A percentile compares a stretch with the other conserved stretches of the same genome.
Evolutionary conservation across 2,329 filamentous ascomycete genomes (phyloP).

Genomic region (Chaetomiaceae sp.): DNA sequence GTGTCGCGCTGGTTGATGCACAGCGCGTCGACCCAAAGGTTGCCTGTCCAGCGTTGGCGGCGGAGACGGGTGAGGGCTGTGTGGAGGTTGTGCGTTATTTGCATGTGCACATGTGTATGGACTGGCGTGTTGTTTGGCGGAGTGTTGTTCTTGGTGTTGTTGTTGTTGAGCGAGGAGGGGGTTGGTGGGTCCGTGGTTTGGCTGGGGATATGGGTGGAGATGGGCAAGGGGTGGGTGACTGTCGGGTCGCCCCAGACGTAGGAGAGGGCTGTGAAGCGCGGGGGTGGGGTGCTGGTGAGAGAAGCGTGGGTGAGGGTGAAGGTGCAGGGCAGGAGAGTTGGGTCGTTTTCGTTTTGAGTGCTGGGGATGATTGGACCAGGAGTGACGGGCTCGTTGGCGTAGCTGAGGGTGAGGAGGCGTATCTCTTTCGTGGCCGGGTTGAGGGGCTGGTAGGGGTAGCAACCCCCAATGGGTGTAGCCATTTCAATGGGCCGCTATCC

Average conservation of each 20-base stretch:
- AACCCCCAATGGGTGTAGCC: too few species aligned
- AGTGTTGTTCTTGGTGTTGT: too few species aligned
- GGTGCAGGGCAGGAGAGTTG: background rate
- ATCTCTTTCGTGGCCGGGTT: conserved; percentile 4
- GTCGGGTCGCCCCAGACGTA: conserved; percentile 10
- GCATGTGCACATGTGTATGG: background rate
- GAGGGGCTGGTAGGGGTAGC: conserved; percentile 9
- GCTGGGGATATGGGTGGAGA: too few species aligned
- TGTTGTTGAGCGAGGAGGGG: too few species aligned
- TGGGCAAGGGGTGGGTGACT: background rate
- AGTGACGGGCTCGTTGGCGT: background rate
- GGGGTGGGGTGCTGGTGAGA: background rate
- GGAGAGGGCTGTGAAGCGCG: conserved; percentile 3
- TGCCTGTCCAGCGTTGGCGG: background rate
- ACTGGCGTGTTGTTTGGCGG: too few species aligned
- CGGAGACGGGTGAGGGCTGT: conserved; percentile 1
- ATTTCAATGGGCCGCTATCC: too few species aligned
- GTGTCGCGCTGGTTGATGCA: conserved; percentile 18
- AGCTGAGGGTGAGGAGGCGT: conserved; percentile 11
- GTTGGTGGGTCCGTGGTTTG: too few species aligned
- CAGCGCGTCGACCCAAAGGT: conserved; percentile 15
- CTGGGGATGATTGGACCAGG: background rate
- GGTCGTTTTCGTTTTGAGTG: too few species aligned
- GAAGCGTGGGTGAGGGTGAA: background rate
- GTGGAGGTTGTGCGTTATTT: conserved; percentile 4